Conservation (phyloP, 2,329 filamentous ascomycete genomes). For the Chaetomiaceae sp. region DNA sequence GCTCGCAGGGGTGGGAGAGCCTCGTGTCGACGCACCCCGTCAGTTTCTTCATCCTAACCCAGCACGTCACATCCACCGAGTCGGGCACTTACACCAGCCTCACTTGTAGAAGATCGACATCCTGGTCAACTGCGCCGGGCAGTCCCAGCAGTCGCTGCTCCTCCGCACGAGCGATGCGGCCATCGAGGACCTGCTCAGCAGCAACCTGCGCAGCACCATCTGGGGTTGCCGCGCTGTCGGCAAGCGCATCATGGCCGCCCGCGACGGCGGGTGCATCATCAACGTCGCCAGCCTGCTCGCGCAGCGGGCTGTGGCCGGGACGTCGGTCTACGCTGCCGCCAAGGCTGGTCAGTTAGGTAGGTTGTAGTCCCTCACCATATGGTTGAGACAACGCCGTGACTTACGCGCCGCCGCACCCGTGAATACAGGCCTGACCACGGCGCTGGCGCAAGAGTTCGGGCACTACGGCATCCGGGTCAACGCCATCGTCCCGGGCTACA, state of each 20-base stretch:
- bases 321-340: conserved; percentile 67
- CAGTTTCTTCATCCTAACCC: not conserved
- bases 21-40: not conserved
- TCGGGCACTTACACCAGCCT: not conserved
- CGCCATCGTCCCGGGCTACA: conserved; percentile 75
- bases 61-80: too few relatives aligned
- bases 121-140: conserved; percentile 74
- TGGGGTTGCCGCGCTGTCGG: conserved; percentile 50
- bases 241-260: conserved; percentile 39
- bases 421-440: conserved; percentile 66
- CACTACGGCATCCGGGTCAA: conserved; percentile 65
- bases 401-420: not conserved
- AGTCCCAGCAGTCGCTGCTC: conserved; percentile 61
- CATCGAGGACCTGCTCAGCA: conserved; percentile 55
- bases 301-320: conserved; percentile 60
- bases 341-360: conserved; percentile 54
- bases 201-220: conserved; percentile 65
- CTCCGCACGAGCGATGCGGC: conserved; percentile 43
- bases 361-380: not conserved
- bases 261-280: conserved; percentile 48
- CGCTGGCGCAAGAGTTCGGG: conserved; percentile 58
- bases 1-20: not conserved
- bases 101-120: conserved; percentile 37
- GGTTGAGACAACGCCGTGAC: not conserved
- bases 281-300: conserved; percentile 76